Evolutionary conservation across 495 filamentous ascomycete species (phyloP).

Genomic region (Aspergillus asperescens): DNA sequence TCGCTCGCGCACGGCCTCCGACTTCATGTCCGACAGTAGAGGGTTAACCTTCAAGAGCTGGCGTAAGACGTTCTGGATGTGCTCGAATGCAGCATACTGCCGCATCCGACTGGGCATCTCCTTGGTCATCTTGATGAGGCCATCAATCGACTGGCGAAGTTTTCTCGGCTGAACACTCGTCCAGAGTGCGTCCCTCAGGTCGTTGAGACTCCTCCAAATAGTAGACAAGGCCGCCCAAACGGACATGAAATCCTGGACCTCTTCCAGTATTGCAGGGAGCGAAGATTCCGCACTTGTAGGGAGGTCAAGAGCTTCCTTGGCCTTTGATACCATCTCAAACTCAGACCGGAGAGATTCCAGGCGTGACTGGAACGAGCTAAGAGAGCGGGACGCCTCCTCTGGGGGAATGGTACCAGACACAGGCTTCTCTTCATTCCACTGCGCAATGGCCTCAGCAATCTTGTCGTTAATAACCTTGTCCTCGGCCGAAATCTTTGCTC

Average conservation of each 20-base stretch:
- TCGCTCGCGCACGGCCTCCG: conserved; percentile 89
- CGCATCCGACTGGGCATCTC: conserved; percentile 99
- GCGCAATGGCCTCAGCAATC: conserved; percentile 69
- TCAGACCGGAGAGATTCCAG: conserved; percentile 79
- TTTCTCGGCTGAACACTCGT: conserved; percentile 89
- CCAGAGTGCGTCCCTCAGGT: conserved; percentile 87
- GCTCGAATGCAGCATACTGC: conserved; percentile 97
- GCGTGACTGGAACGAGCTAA: conserved; percentile 72
- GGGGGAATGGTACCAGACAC: conserved; percentile 91
- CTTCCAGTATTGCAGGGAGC: conserved; percentile 77
- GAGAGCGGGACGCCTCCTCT: conserved; percentile 71
- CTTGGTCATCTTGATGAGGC: conserved; percentile 94
- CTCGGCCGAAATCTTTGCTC: conserved; percentile 93
- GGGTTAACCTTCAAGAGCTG: conserved; percentile 84
- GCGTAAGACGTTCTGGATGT: conserved; percentile 88
- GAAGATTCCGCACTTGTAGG: conserved; percentile 70
- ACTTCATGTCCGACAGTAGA: conserved; percentile 85
- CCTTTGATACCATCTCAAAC: conserved; percentile 88
- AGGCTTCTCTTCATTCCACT: conserved; percentile 96
- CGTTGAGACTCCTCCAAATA: conserved; percentile 95
- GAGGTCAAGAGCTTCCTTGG: conserved; percentile 92
- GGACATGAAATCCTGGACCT: conserved; percentile 97
- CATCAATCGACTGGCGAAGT: conserved; percentile 79
- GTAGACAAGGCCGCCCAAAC: conserved; percentile 93
- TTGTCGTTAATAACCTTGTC: conserved; percentile 85